Evolutionary conservation across 2,329 filamentous ascomycete species (phyloP), one percentile per base, ranked within the genome.

Genomic region (Aureobasidium sp.): DNA sequence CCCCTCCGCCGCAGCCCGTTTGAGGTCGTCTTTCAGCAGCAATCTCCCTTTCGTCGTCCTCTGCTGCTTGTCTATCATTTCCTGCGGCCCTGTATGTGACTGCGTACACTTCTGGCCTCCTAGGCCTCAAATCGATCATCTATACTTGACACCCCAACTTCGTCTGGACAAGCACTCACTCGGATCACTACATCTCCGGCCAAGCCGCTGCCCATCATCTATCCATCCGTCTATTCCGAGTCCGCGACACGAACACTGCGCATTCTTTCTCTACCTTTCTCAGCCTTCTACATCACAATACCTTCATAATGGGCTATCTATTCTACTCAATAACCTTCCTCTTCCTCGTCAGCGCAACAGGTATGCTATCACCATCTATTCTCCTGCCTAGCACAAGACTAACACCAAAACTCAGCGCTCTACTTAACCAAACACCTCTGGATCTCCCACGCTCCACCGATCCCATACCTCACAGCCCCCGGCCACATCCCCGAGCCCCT

Each of bases 361-460:
- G 86, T 89, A 79, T 64, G 77, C 70, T 50, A 42, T 47, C 49
- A 51, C 62, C 53, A 37, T 39, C 41, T 27, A 54, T 55, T 61
- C 62, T 50, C 58, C 63, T 50, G 57, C 30, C 47, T 48, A 3
- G 3, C 10, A 4, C 41, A 21, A 29, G 37, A 34, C 42, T 58
- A 30, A 49, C 61, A 65, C 32, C 8, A 37, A 30, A 54, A 47
- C 39, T 32, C 67, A 89, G 84, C 80, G 62, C 85, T 94, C 69
- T 96, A 91, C 81, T 78, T 94, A 67, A 93, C 89, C 62, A 90
- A 93, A 67, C 75, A 81, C 61, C 81, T 81, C 76, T 97, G 94
- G 94, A 77, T 88, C 48, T 86, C 83, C 61, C 79, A 83, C 67
- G 75, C 96, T 50, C 85, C 87, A 61, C 70, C 72, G 34, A 79